phyloP scores from a whole-genome alignment of 2,329 filamentous ascomycete genomes.

The Acrocalymma vagum region DNA sequence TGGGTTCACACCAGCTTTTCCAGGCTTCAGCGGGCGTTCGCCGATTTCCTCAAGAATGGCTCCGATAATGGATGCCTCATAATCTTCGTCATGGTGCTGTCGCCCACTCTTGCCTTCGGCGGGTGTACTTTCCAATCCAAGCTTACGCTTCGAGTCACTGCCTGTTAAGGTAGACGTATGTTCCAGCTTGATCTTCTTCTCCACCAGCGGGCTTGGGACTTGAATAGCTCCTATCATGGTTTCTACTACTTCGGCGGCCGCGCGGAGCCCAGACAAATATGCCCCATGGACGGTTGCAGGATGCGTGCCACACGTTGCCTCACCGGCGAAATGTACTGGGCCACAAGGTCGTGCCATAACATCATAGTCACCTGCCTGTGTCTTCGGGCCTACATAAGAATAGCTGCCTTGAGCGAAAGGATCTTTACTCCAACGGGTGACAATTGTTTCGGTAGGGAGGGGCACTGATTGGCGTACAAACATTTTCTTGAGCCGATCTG shows the following conservation, averaged over 20 bases:
- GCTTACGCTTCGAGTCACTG: constrained; percentile 33
- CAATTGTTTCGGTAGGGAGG: constrained; percentile 81
- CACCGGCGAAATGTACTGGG: constrained; percentile 93
- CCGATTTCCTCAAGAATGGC: constrained; percentile 72
- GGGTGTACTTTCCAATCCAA: constrained; percentile 22
- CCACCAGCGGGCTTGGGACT: constrained; percentile 76
- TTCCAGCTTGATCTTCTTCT: constrained; percentile 60
- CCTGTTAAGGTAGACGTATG: constrained; percentile 18
- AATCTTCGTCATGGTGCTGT: constrained; percentile 51
- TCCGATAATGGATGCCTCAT: constrained; percentile 65
- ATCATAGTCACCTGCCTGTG: constrained; percentile 89
- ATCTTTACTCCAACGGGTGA: constrained; percentile 93
- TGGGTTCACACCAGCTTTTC: constrained; percentile 79
- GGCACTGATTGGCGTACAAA: constrained; percentile 73
- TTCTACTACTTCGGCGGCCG: constrained; percentile 85
- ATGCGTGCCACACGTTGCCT: constrained; percentile 95
- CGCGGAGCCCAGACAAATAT: constrained; percentile 90
- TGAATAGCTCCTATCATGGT: constrained; percentile 82
- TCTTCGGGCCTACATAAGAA: constrained; percentile 87
- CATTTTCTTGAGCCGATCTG: constrained; percentile 76
- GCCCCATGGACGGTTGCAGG: constrained; percentile 97
- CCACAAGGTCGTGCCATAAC: constrained; percentile 85
- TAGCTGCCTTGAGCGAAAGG: constrained; percentile 94
- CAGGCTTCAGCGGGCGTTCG: constrained; percentile 75
- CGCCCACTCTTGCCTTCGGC: constrained; percentile 29